A percentile compares a stretch with the other conserved stretches of the same genome.
These are phyloP conservation scores for Carex littledalei DNA, from an alignment of 176 grass and related monocot genomes.

Conservation along the genomic window DNA sequence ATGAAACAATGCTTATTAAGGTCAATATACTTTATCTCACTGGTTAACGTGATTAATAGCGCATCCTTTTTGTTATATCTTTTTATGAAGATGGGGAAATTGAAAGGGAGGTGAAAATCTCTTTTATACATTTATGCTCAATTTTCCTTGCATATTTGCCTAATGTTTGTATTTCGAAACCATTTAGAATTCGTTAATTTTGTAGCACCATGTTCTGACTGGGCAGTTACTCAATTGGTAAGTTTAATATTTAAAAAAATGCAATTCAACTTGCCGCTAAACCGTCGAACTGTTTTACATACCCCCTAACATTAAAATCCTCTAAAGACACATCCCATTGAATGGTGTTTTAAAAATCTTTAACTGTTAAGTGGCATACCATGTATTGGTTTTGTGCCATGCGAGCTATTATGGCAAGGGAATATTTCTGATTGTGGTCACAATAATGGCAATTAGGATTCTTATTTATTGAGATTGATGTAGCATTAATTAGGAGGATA, in stretches of 20 bases:
- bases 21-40: conserved; percentile 2
- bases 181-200: background rate
- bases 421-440: background rate
- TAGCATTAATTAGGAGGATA: conserved; percentile 1
- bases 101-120: background rate
- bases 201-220: background rate
- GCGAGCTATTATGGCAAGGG: background rate
- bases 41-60: background rate
- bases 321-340: too few relatives aligned
- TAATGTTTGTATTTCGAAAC: background rate
- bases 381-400: background rate
- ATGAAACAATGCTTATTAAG: background rate
- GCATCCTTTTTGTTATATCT: background rate
- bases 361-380: too few relatives aligned
- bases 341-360: too few relatives aligned
- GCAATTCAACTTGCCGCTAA: too few relatives aligned
- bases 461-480: background rate
- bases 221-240: background rate
- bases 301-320: too few relatives aligned
- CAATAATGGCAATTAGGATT: background rate
- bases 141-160: background rate
- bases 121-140: background rate
- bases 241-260: too few relatives aligned
- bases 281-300: too few relatives aligned
- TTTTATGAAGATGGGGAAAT: background rate